Evolutionary conservation across 1,284 basidiomycete genomes (phyloP).

Genomic region (Porodaedalea pini): DNA sequence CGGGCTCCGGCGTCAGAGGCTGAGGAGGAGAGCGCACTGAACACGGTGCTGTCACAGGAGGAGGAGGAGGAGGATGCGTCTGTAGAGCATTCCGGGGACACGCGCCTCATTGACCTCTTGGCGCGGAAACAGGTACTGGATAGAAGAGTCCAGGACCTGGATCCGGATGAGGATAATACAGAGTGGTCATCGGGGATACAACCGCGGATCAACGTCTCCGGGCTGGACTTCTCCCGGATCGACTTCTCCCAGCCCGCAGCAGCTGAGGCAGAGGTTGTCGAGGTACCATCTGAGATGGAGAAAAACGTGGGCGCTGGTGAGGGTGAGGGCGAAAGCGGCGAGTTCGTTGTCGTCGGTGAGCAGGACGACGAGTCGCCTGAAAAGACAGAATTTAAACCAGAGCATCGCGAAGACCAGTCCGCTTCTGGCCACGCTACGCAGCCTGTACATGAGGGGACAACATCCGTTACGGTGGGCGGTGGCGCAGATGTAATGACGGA

Average conservation of each 20-base stretch:
- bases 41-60: background rate
- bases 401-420: background rate
- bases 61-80: background rate
- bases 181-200: background rate
- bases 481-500: no score
- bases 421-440: background rate
- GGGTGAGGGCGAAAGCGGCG: background rate
- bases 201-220: no score
- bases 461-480: background rate
- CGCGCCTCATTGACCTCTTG: background rate
- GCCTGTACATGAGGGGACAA: background rate
- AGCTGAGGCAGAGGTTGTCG: background rate
- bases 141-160: background rate
- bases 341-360: conserved; percentile 3
- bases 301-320: background rate
- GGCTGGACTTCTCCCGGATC: no score
- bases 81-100: background rate
- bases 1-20: background rate
- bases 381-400: background rate
- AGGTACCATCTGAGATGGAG: background rate
- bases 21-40: background rate
- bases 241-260: no score
- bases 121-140: conserved; percentile 5
- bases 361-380: background rate
- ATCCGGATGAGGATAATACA: background rate